Conservation (phyloP, 2,329 filamentous ascomycete genomes). For the Alternaria arborescens region DNA sequence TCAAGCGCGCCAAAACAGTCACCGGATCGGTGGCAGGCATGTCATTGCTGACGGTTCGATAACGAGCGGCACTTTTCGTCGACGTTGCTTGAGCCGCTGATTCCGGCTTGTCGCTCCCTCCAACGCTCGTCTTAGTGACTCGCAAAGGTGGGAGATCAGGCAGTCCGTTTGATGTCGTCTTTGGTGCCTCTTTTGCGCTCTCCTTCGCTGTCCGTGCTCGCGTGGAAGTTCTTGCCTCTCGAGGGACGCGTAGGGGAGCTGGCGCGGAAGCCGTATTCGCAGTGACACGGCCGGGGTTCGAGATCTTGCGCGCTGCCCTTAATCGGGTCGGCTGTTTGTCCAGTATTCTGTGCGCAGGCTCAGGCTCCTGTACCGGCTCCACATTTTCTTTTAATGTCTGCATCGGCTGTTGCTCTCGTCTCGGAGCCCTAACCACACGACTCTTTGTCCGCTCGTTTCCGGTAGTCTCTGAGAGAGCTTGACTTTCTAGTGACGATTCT, state of each 20-base stretch:
- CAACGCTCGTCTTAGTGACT: conserved; percentile 28
- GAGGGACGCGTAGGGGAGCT: conserved; percentile 40
- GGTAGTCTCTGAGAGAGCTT: conserved; percentile 55
- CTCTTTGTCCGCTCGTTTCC: conserved; percentile 53
- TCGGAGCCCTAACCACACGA: conserved; percentile 32
- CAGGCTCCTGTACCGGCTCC: conserved; percentile 40
- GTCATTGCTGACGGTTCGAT: conserved; percentile 39
- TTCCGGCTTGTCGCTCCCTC: conserved; percentile 31
- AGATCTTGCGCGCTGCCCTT: conserved; percentile 47
- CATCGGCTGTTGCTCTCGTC: conserved; percentile 36
- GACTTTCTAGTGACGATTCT: conserved; percentile 50
- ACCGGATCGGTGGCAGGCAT: conserved; percentile 54
- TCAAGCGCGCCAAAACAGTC: conserved; percentile 56
- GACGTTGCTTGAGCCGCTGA: conserved; percentile 28
- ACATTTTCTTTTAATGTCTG: conserved; percentile 50
- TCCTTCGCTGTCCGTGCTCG: conserved; percentile 39
- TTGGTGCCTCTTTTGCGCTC: conserved; percentile 27
- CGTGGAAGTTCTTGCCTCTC: conserved; percentile 39
- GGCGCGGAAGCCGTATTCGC: conserved; percentile 41
- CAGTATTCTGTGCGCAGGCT: conserved; percentile 38
- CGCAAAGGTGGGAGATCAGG: conserved; percentile 39
- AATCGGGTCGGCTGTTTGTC: conserved; percentile 50
- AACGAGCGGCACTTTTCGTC: conserved; percentile 29
- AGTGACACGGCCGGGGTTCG: conserved; percentile 44
- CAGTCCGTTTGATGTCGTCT: conserved; percentile 33